phyloP scores from a whole-genome alignment of 129 eudicot species.

The Centella asiatica region DNA sequence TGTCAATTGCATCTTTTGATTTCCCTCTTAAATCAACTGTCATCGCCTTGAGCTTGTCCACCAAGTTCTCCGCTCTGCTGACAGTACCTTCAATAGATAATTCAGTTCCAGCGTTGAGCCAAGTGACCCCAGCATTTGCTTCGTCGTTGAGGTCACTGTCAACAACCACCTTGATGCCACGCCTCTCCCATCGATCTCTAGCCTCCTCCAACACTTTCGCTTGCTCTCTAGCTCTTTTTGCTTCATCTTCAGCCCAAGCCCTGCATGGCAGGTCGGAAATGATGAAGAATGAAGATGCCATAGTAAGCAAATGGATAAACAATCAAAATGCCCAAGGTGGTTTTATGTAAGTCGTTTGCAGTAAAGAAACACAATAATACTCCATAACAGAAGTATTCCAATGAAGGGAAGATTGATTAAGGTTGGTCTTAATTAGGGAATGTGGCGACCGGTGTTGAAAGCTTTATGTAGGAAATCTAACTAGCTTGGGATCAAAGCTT shows the following conservation, averaged over 20 bases:
- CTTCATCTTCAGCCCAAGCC: conserved; percentile 98
- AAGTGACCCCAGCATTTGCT: conserved; percentile 45
- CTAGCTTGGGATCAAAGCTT: no score
- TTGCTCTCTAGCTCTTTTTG: conserved; percentile 89
- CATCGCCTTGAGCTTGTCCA: conserved; percentile 70
- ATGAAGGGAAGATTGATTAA: no score
- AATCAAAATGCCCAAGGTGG: not conserved
- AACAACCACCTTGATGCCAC: conserved; percentile 75
- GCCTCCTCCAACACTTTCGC: conserved; percentile 87
- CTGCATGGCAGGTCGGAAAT: conserved; percentile 26
- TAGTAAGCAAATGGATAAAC: no score
- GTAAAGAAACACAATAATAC: not conserved
- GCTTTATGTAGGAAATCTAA: no score
- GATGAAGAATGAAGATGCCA: no score
- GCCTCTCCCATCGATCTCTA: conserved; percentile 76
- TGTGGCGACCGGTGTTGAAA: no score
- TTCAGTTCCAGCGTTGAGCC: conserved; percentile 59
- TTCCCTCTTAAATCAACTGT: conserved; percentile 54
- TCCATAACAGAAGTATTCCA: conserved; percentile 1
- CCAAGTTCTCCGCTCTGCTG: conserved; percentile 61
- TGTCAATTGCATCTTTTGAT: conserved; percentile 48
- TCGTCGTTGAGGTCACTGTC: conserved; percentile 78
- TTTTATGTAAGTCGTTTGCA: not conserved
- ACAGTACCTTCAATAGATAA: conserved; percentile 51
- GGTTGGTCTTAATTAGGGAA: no score